A percentile compares a stretch with the other conserved stretches of the same genome.
phyloP scores from a whole-genome alignment of 2,329 filamentous ascomycete genomes.

The Shiraia bambusicola region DNA sequence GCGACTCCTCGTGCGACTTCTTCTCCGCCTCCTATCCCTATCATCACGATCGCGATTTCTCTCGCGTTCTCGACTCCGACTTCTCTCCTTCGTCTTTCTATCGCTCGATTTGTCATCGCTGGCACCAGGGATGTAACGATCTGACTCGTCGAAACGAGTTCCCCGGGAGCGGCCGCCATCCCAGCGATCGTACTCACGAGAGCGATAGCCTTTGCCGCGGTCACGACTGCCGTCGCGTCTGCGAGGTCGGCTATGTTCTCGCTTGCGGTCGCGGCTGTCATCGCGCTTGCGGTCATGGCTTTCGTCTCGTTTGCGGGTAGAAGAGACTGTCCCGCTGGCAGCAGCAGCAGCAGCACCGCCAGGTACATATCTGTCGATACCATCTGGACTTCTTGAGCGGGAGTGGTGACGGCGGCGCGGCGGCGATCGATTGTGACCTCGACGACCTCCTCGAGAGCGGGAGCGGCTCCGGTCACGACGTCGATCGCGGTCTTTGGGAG shows the following conservation, averaged over 20 bases:
- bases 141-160: constrained; percentile 30
- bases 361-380: constrained; percentile 43
- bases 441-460: constrained; percentile 21
- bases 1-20: constrained; percentile 21
- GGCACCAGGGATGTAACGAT: constrained; percentile 35
- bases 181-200: constrained; percentile 46
- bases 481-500: constrained; percentile 21
- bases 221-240: constrained; percentile 48
- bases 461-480: constrained; percentile 30
- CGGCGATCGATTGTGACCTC: constrained; percentile 20
- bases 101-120: constrained; percentile 21
- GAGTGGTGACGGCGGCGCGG: constrained; percentile 23
- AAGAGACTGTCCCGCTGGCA: constrained; percentile 1
- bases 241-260: constrained; percentile 37
- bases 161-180: constrained; percentile 25
- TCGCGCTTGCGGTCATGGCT: constrained; percentile 29
- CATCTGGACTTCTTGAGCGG: constrained; percentile 37
- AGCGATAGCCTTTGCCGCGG: constrained; percentile 40
- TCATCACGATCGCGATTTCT: constrained; percentile 13
- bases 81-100: constrained; percentile 31
- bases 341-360: constrained; percentile 9
- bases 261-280: constrained; percentile 19
- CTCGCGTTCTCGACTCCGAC: constrained; percentile 17
- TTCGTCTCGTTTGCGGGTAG: constrained; percentile 8
- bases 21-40: constrained; percentile 16